phyloP scores from a whole-genome alignment of 768 basidiomycete species.

The Lactifluus hygrophoroides region DNA sequence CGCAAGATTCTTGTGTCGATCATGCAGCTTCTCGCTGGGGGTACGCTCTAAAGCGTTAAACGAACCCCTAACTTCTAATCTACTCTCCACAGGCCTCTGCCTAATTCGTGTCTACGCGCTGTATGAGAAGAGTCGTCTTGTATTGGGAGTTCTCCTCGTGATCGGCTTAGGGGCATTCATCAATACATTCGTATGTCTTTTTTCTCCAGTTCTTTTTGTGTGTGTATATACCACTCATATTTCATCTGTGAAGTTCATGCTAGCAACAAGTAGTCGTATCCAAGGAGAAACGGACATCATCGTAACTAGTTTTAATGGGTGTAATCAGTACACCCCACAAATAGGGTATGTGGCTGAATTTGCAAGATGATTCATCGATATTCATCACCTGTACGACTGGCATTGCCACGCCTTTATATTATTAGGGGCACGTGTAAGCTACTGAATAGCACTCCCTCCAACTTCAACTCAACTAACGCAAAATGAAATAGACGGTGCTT shows the following conservation, averaged over 20 bases:
- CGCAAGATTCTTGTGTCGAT: background rate
- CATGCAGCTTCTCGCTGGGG: background rate
- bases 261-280: background rate
- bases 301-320: background rate
- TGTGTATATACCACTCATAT: background rate
- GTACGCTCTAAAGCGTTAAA: background rate
- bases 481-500: background rate
- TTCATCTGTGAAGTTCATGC: background rate
- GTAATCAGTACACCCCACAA: background rate
- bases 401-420: background rate
- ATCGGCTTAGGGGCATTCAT: background rate
- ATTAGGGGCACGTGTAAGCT: constrained; percentile 1
- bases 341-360: background rate
- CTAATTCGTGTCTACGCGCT: constrained; percentile 4
- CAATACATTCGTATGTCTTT: background rate
- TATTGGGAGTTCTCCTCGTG: background rate
- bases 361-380: background rate
- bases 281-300: background rate
- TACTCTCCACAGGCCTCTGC: background rate
- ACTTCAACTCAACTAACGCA: background rate
- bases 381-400: background rate
- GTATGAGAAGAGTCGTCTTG: background rate
- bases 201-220: background rate
- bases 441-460: background rate
- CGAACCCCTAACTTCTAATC: background rate